These are phyloP conservation scores for Cyclotella choctawhatcheeana DNA, from an alignment of 108 stramenopile species.

Conservation along the genomic window DNA sequence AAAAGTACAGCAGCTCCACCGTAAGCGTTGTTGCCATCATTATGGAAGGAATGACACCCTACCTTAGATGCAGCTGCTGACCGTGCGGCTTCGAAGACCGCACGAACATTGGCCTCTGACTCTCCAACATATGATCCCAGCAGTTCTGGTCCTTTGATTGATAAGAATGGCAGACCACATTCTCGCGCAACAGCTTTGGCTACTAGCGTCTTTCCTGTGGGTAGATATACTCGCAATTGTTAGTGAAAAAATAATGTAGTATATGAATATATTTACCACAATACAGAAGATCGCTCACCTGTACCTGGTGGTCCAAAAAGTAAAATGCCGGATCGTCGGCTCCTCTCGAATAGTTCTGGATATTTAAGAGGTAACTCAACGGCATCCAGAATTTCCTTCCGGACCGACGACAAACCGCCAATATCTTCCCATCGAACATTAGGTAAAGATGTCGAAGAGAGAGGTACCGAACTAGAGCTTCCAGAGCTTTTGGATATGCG, in stretches of 20 bases:
- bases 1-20: conserved; percentile 78
- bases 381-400: conserved; percentile 96
- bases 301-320: conserved; percentile 88
- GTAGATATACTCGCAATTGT: too few relatives aligned
- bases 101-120: conserved; percentile 95
- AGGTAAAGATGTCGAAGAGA: conserved; percentile 60
- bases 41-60: conserved; percentile 32
- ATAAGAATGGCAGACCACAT: conserved; percentile 95
- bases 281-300: conserved; percentile 67
- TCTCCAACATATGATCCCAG: conserved; percentile 98
- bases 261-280: neutral
- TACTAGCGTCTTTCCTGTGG: conserved; percentile 91
- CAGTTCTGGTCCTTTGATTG: conserved; percentile 93
- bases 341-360: conserved; percentile 89
- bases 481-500: conserved; percentile 20
- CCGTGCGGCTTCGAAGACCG: conserved; percentile 79
- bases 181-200: conserved; percentile 99
- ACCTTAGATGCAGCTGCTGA: conserved; percentile 52
- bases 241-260: neutral
- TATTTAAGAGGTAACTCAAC: conserved; percentile 98
- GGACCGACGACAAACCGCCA: conserved; percentile 93
- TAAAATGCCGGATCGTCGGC: conserved; percentile 88
- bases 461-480: conserved; percentile 39
- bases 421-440: conserved; percentile 93
- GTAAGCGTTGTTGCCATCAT: conserved; percentile 28